Evolutionary conservation across 495 filamentous ascomycete species (phyloP).

Genomic region (Neurospora terricola): DNA sequence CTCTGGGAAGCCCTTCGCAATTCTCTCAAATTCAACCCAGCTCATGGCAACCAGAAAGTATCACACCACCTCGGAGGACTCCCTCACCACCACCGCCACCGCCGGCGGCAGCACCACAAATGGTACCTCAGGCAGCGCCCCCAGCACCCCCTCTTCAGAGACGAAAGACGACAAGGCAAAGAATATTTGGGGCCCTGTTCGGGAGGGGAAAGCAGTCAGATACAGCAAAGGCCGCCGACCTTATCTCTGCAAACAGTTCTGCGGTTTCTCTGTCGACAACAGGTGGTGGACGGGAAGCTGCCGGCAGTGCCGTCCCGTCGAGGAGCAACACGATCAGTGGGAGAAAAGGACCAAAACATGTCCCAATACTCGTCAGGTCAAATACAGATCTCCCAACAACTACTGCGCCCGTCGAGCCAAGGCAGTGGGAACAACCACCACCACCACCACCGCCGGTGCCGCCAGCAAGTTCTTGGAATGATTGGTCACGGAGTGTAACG

Average conservation of each 20-base stretch:
- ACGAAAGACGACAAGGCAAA: constrained; percentile 38
- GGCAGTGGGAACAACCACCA: not conserved
- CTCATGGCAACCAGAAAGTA: constrained; percentile 12
- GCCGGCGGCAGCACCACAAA: constrained; percentile 10
- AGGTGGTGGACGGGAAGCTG: not conserved
- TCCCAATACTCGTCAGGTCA: constrained; percentile 27
- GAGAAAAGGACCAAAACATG: constrained; percentile 22
- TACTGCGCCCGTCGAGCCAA: not conserved
- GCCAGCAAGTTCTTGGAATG: not conserved
- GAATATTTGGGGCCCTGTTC: constrained; percentile 38
- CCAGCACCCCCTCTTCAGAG: constrained; percentile 24
- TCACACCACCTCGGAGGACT: constrained; percentile 8
- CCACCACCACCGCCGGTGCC: not conserved
- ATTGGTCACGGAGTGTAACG: not conserved
- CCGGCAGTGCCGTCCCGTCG: constrained; percentile 6
- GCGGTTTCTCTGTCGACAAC: constrained; percentile 8
- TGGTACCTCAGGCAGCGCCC: not conserved
- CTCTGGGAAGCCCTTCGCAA: constrained; percentile 42
- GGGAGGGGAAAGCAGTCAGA: constrained; percentile 31
- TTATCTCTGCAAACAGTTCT: constrained; percentile 4
- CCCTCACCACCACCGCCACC: constrained; percentile 10
- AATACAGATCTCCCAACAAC: constrained; percentile 21
- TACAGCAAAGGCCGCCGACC: constrained; percentile 11
- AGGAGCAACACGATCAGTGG: constrained; percentile 30
- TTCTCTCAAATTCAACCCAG: constrained; percentile 6